Evolutionary conservation across 2,329 filamentous ascomycete species (phyloP), one percentile per base, ranked within the genome.

Genomic region (Ophiostoma piceae): DNA sequence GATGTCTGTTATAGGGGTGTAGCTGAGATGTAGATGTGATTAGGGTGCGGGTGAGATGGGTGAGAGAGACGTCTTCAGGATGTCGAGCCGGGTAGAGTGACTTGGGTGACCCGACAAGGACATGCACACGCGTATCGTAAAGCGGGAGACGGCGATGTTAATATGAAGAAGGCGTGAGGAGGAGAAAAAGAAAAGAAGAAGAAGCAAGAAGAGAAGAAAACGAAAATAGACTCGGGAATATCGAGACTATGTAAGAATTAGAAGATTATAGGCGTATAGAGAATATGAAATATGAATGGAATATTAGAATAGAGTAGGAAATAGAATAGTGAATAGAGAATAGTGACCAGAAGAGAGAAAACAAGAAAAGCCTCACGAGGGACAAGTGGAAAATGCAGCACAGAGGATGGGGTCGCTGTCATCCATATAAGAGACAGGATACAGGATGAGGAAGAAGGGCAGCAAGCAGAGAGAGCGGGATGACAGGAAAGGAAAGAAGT

Each of bases 321-420:
- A 57, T 22, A 57, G 22, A 57, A 41, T 41, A 41, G 39, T 41
- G 51, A 57, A 29, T 57, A 26, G 51, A 54, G 6, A 11, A 26
- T 29, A 26, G 22, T 26, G 22, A 26, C 6, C 6, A 26, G 51
- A 57, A 57, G 22, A 11, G 22, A 6, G 22, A 26, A 57, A 11
- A 57, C 22, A 57, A 57, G 51, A 57, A 57, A 57, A 14, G 51
- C 51, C 51, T 57, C 51, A 57, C 51, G 51, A 57, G 51, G 51
- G 51, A 57, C 51, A 57, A 57, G 51, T 57, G 51, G 51, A 57
- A 57, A 57, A 57, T 57, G 22, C 51, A 57, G 51, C 51, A 26
- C 51, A 22, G 51, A 26, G 26, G 51, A 57, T n/a, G 51, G n/a
- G 51, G 47, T 22, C 8, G 47, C 47, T 51, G 47, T 29, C 51